Evolutionary conservation across 1,284 basidiomycete species (phyloP).

Genomic region (Sporisorium sorghi): DNA sequence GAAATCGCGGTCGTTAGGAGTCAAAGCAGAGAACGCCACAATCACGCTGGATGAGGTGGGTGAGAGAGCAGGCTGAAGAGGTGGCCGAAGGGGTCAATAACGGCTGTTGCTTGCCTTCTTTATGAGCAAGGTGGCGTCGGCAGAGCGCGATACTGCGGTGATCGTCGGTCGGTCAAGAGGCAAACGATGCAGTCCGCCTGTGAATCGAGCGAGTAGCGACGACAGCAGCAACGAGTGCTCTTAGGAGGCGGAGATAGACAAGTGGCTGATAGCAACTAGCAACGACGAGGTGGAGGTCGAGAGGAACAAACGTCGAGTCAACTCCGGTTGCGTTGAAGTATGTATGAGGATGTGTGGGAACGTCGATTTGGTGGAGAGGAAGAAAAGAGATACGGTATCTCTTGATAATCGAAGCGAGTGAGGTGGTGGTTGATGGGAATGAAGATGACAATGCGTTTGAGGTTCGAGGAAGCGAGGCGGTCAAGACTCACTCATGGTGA

Average conservation of each 20-base stretch:
- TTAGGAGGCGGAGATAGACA: background rate
- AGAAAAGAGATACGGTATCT: background rate
- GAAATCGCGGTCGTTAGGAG: background rate
- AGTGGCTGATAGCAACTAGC: background rate
- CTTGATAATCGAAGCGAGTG: background rate
- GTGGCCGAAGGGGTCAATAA: background rate
- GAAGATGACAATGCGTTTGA: constrained; percentile 1
- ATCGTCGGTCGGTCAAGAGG: background rate
- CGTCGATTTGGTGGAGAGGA: background rate
- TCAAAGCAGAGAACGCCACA: background rate
- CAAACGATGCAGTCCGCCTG: background rate
- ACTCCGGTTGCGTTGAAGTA: background rate
- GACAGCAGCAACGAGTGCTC: too few species aligned
- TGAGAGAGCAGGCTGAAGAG: background rate
- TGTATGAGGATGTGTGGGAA: background rate
- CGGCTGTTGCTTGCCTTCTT: background rate
- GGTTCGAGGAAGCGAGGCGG: background rate
- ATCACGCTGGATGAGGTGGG: background rate
- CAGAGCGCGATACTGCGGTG: background rate
- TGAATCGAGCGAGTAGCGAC: background rate
- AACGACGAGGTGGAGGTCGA: constrained; percentile 8
- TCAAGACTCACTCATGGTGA: too few species aligned
- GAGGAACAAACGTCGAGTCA: background rate
- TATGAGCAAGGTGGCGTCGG: background rate
- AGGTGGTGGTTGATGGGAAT: constrained; percentile 7